Conservation (phyloP, 225 moss, liverwort and hornwort genomes). For the Pseudisothecium myosuroides region DNA sequence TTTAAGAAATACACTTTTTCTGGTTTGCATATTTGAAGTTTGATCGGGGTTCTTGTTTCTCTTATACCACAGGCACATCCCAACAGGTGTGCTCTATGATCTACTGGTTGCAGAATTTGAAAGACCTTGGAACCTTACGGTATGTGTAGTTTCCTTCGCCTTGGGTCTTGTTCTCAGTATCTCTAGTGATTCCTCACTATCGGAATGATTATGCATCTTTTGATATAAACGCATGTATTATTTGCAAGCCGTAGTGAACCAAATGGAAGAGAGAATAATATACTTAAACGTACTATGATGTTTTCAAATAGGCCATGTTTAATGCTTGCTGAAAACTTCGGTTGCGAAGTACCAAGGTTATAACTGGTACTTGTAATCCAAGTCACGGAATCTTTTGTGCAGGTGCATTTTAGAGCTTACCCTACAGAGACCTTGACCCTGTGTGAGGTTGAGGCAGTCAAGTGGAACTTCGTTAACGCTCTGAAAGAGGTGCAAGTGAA, state of each 20-base stretch:
- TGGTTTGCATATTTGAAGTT: not conserved
- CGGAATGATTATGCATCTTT: not conserved
- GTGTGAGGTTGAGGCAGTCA: constrained; percentile 92
- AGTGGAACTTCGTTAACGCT: constrained; percentile 89
- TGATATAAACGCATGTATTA: not conserved
- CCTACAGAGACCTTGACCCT: constrained; percentile 67
- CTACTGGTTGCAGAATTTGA: constrained; percentile 89
- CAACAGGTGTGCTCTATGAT: constrained; percentile 94
- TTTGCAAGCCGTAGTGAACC: not conserved
- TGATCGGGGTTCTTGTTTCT: not conserved
- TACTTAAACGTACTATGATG: not conserved
- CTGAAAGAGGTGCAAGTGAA: constrained; percentile 75
- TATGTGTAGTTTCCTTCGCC: constrained; percentile 4
- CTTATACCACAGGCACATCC: constrained; percentile 65
- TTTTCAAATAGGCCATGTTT: not conserved
- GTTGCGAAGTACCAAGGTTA: not conserved
- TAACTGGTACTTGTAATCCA: not conserved
- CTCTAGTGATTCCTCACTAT: not conserved
- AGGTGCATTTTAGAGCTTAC: constrained; percentile 95
- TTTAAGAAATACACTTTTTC: not conserved
- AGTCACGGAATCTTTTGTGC: not conserved
- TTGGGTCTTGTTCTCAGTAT: not conserved
- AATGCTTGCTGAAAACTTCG: not conserved
- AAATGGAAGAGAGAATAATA: not conserved
- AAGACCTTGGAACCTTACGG: constrained; percentile 95